A percentile compares a stretch with the other conserved stretches of the same genome.
phyloP scores from a whole-genome alignment of 352 stramenopile genomes.

The Paralagenidium karlingii region DNA sequence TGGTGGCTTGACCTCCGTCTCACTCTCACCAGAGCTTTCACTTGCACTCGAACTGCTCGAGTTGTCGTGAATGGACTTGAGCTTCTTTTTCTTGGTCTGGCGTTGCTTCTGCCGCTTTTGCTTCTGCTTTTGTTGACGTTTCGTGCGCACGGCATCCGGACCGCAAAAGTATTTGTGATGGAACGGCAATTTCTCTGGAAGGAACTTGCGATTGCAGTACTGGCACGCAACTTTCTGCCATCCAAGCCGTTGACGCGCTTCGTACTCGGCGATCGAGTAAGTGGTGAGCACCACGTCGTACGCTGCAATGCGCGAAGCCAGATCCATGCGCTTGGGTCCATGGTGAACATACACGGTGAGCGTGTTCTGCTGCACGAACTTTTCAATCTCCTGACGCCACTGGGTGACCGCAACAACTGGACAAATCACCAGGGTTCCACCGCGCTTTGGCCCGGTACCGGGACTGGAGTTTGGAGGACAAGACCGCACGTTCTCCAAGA shows the following conservation, averaged over 20 bases:
- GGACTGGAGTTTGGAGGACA: constrained; percentile 5
- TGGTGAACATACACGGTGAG: constrained; percentile 95
- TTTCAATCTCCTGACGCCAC: constrained; percentile 83
- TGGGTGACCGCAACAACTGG: constrained; percentile 95
- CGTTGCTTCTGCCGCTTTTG: constrained; percentile 9
- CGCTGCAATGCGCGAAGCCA: constrained; percentile 72
- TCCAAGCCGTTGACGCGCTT: constrained; percentile 73
- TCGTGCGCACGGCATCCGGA: constrained; percentile 89
- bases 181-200: constrained; percentile 89
- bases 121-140: constrained; percentile 79
- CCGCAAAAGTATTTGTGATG: constrained; percentile 99
- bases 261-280: constrained; percentile 92
- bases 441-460: constrained; percentile 11
- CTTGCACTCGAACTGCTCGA: too few relatives aligned
- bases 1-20: constrained; percentile 16
- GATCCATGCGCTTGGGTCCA: constrained; percentile 74
- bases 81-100: constrained; percentile 17
- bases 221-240: constrained; percentile 83
- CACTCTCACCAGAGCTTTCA: constrained; percentile 9
- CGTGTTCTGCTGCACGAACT: constrained; percentile 87
- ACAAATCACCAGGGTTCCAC: constrained; percentile 94
- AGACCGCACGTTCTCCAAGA: constrained; percentile 85
- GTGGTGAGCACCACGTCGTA: constrained; percentile 99
- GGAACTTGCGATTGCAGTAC: constrained; percentile 90
- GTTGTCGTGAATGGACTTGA: too few relatives aligned